phyloP scores from a whole-genome alignment of 306 rosid genomes.

The Medicago arabica region DNA sequence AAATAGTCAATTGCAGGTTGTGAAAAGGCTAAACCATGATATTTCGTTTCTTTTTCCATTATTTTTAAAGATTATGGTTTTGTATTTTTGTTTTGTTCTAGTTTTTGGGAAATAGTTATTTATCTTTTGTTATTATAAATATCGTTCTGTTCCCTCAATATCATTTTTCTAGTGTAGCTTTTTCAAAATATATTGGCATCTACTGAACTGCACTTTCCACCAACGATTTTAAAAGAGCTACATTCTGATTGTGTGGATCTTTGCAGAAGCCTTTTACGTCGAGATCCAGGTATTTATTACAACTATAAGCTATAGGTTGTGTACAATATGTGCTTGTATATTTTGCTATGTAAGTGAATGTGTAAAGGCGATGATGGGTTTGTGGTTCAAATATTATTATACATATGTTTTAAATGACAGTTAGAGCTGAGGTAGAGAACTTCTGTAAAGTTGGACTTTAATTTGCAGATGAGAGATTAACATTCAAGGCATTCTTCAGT shows the following conservation, averaged over 20 bases:
- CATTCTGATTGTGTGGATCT: constrained; percentile 88
- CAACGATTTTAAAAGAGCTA: constrained; percentile 64
- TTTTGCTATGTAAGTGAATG: constrained; percentile 5
- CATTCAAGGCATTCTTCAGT: constrained; percentile 80
- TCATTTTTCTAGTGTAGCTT: constrained; percentile 65
- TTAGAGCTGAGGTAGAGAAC: constrained; percentile 38
- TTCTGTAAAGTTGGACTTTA: constrained; percentile 46
- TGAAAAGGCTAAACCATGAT: constrained; percentile 12
- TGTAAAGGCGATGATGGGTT: constrained; percentile 17
- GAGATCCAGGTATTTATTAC: constrained; percentile 75
- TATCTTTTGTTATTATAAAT: too few species aligned
- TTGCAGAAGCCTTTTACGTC: constrained; percentile 85
- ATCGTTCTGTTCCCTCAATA: constrained; percentile 28
- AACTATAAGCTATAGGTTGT: constrained; percentile 35
- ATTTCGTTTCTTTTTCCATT: constrained; percentile 2
- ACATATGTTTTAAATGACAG: constrained; percentile 35
- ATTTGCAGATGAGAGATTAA: constrained; percentile 87
- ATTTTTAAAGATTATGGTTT: neutral
- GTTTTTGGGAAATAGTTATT: too few species aligned
- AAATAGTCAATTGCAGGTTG: constrained; percentile 80
- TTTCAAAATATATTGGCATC: constrained; percentile 80
- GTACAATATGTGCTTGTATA: constrained; percentile 20
- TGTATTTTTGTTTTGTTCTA: neutral
- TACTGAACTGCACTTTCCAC: constrained; percentile 76
- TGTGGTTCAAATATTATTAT: constrained; percentile 34